These are phyloP conservation scores for Plasmodium reichenowi DNA, from an alignment of 169 alveolate genomes.

Conservation along the genomic window DNA sequence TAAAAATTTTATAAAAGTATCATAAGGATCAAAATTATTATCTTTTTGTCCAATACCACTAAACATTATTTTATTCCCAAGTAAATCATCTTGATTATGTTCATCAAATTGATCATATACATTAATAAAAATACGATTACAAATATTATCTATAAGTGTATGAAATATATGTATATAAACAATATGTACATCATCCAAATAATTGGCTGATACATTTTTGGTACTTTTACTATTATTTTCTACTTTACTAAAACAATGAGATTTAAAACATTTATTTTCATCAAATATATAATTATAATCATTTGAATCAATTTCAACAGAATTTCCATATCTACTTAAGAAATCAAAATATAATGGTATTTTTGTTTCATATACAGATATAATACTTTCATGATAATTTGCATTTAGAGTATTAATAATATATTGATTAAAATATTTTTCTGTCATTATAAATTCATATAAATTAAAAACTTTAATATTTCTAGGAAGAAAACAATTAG, in stretches of 20 bases:
- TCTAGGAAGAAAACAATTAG: conserved; percentile 77
- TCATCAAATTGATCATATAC: conserved; percentile 58
- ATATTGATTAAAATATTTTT: conserved; percentile 78
- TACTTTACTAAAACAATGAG: conserved; percentile 48
- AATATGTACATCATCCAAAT: conserved; percentile 63
- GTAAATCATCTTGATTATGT: conserved; percentile 5
- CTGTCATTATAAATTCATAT: conserved; percentile 78
- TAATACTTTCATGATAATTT: conserved; percentile 73
- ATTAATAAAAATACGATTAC: conserved; percentile 55
- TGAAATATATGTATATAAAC: conserved; percentile 55
- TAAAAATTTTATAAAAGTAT: conserved; percentile 21
- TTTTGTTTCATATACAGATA: conserved; percentile 71
- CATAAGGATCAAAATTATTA: conserved; percentile 38
- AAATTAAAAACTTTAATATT: conserved; percentile 73
- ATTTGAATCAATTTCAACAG: conserved; percentile 62
- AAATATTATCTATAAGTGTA: conserved; percentile 34
- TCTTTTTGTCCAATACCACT: conserved; percentile 42
- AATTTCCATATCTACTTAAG: conserved; percentile 72
- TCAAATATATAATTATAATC: conserved; percentile 59
- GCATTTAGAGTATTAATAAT: conserved; percentile 79
- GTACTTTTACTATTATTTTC: conserved; percentile 27
- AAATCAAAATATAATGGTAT: conserved; percentile 69
- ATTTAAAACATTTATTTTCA: conserved; percentile 61
- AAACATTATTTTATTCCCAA: conserved; percentile 54
- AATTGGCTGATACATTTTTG: conserved; percentile 31